Evolutionary conservation across 1,284 basidiomycete species (phyloP).

Genomic region (Sanguinoderma infundibulare): DNA sequence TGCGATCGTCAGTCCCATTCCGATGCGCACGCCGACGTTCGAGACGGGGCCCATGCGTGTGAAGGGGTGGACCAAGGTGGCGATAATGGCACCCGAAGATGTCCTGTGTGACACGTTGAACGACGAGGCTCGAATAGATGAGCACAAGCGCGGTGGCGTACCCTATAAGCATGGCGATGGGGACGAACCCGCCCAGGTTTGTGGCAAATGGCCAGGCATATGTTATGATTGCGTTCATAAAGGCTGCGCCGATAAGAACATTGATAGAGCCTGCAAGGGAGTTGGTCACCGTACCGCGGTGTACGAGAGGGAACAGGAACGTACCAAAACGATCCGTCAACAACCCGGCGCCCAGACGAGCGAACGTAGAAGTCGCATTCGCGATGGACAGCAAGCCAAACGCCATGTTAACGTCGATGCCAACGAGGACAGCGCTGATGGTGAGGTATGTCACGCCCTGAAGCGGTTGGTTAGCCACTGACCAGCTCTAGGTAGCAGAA

Average conservation of each 20-base stretch:
- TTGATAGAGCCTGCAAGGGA: constrained; percentile 50
- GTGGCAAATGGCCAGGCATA: constrained; percentile 59
- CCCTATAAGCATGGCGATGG: constrained; percentile 33
- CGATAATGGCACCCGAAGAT: constrained; percentile 57
- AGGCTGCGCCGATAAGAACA: constrained; percentile 54
- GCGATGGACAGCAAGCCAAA: constrained; percentile 52
- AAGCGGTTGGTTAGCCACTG: not conserved
- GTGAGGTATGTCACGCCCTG: not conserved
- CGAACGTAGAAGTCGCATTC: constrained; percentile 45
- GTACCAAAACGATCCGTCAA: constrained; percentile 43
- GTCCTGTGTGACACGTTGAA: constrained; percentile 54
- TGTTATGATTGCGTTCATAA: constrained; percentile 51
- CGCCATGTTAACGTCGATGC: constrained; percentile 38
- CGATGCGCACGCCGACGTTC: constrained; percentile 58
- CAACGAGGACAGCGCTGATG: constrained; percentile 24
- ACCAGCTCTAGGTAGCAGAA: not conserved
- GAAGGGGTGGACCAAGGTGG: constrained; percentile 55
- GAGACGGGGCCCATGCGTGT: constrained; percentile 54
- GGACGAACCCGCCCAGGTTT: constrained; percentile 42
- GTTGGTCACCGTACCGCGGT: not conserved
- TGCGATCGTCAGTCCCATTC: constrained; percentile 53
- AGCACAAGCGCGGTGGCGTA: not conserved
- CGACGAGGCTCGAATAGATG: no score
- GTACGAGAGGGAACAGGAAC: not conserved
- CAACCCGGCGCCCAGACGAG: constrained; percentile 43